Evolutionary conservation across 768 basidiomycete genomes (phyloP).

Genomic region (Lactarius akahatsu): DNA sequence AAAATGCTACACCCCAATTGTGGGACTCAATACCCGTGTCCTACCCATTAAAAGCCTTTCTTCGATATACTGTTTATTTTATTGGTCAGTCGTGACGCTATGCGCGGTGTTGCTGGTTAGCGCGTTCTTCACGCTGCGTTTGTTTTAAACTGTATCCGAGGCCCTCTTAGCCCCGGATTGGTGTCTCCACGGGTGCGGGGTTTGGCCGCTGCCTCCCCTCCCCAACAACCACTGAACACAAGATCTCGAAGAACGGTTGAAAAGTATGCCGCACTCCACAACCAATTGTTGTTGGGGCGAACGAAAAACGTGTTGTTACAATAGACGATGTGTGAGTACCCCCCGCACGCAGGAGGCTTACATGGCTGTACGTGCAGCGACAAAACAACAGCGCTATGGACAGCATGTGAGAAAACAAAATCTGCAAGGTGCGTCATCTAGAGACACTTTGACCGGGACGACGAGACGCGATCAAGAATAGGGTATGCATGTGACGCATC

Average conservation of each 20-base stretch:
- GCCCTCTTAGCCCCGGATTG: not conserved
- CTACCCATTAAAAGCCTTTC: too few species aligned
- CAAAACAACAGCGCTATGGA: slow-evolving; percentile 12
- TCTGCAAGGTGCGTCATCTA: slow-evolving; percentile 20
- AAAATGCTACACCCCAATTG: too few species aligned
- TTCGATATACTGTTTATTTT: too few species aligned
- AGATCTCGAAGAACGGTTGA: not conserved
- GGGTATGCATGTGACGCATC: slow-evolving; percentile 23
- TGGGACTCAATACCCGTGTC: too few species aligned
- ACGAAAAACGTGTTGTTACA: slow-evolving; percentile 5
- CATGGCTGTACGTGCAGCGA: slow-evolving; percentile 3
- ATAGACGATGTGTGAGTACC: not conserved
- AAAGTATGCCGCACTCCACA: too few species aligned
- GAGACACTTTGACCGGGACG: slow-evolving; percentile 13
- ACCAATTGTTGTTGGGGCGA: not conserved
- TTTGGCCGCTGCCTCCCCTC: too few species aligned
- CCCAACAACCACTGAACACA: not conserved
- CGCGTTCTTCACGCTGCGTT: not conserved
- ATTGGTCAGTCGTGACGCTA: too few species aligned
- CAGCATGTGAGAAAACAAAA: slow-evolving; percentile 6
- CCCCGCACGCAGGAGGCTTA: slow-evolving; percentile 17
- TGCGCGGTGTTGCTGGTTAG: not conserved
- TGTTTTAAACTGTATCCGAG: not conserved
- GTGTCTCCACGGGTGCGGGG: not conserved
- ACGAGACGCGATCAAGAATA: not conserved